A percentile compares a stretch with the other conserved stretches of the same genome.
Evolutionary conservation across 2,329 filamentous ascomycete genomes (phyloP).

Genomic region (Elsinoe arachidis): DNA sequence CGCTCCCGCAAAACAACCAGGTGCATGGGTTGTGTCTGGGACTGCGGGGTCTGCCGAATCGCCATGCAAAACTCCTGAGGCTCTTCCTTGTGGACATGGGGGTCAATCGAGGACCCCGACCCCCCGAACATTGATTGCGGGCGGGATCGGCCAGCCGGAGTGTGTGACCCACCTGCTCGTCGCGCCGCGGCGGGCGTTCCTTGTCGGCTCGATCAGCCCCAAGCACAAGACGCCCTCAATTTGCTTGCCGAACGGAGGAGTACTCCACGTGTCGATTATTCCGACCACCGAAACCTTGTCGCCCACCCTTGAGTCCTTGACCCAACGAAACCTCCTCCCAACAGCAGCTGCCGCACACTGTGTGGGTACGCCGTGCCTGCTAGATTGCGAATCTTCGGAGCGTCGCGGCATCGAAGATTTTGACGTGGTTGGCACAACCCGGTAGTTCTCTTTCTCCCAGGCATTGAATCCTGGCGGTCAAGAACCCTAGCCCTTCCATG

Average conservation of each 20-base stretch:
- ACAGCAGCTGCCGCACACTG: background rate
- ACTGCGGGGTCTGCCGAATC: slow-evolving; percentile 1
- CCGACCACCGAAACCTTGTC: slow-evolving; percentile 4
- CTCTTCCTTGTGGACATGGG: background rate
- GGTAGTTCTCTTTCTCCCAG: too few relatives aligned
- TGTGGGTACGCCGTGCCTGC: background rate
- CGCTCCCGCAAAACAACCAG: slow-evolving; percentile 6
- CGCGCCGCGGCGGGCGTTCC: background rate
- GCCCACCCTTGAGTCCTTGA: background rate
- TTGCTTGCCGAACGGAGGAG: background rate
- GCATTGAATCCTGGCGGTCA: too few relatives aligned
- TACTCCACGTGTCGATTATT: slow-evolving; percentile 2
- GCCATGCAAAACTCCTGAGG: background rate
- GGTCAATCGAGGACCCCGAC: background rate
- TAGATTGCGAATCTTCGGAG: background rate
- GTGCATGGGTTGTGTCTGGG: background rate
- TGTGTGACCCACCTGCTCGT: background rate
- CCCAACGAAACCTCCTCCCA: background rate
- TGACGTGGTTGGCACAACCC: too few relatives aligned
- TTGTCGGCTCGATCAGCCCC: background rate
- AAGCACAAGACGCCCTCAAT: background rate
- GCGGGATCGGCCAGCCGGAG: too few relatives aligned
- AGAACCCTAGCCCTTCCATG: too few relatives aligned
- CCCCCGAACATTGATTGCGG: too few relatives aligned
- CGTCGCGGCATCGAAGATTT: background rate